Percentiles rank a stretch among this genome's conserved stretches.
Conservation (phyloP, 2,329 filamentous ascomycete species). For the Penicillium sp. region DNA sequence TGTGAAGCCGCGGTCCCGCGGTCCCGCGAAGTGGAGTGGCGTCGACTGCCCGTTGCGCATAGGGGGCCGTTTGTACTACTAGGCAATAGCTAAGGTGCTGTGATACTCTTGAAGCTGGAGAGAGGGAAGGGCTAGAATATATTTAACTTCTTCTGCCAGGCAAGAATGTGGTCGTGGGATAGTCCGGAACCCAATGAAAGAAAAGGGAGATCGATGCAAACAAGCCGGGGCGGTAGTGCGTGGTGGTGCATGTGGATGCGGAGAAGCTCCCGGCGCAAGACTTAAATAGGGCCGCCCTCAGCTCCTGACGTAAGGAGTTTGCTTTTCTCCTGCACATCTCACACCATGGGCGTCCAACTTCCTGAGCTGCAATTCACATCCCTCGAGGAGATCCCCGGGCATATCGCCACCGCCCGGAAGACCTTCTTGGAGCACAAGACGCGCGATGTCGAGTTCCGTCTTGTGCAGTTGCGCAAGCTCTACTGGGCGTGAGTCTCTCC, state of each 20-base stretch:
- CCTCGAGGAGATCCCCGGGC: slow-evolving; percentile 67
- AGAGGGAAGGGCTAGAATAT: too few species aligned
- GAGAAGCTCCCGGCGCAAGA: slow-evolving; percentile 4
- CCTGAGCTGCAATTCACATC: slow-evolving; percentile 63
- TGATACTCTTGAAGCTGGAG: too few species aligned
- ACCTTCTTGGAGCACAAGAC: slow-evolving; percentile 82
- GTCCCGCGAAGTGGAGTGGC: slow-evolving; percentile 4
- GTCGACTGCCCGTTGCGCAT: neutral
- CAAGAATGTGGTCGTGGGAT: too few species aligned
- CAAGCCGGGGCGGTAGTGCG: slow-evolving; percentile 3
- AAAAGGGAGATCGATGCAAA: slow-evolving; percentile 10
- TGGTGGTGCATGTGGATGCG: slow-evolving; percentile 21
- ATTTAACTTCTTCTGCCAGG: too few species aligned
- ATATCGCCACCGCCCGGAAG: slow-evolving; percentile 64
- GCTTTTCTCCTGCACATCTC: neutral
- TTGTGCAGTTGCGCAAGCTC: slow-evolving; percentile 86
- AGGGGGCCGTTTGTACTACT: too few species aligned
- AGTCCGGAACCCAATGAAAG: slow-evolving; percentile 4
- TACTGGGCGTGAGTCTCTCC: slow-evolving; percentile 73
- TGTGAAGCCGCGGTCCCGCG: slow-evolving; percentile 22
- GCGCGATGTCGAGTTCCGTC: slow-evolving; percentile 78
- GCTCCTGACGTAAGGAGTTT: slow-evolving; percentile 9
- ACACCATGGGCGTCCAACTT: slow-evolving; percentile 41
- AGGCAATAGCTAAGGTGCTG: too few species aligned
- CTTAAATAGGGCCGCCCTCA: slow-evolving; percentile 5